A percentile compares a stretch with the other conserved stretches of the same genome.
Evolutionary conservation across 2,329 filamentous ascomycete species (phyloP).

Genomic region (Fusarium verrucosum): DNA sequence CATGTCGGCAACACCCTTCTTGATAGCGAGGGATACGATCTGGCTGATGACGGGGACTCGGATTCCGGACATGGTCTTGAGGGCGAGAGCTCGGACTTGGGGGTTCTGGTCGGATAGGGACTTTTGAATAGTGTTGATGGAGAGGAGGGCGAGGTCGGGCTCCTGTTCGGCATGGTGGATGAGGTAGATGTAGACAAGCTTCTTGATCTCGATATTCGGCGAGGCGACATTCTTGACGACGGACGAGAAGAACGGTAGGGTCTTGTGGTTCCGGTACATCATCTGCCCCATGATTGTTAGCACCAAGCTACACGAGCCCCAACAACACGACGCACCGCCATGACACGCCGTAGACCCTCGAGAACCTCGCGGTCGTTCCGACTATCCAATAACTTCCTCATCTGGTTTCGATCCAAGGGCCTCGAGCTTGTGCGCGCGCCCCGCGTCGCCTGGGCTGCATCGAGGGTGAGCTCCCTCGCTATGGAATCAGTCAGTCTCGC

Average conservation of each 20-base stretch:
- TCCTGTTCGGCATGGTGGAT: conserved; percentile 96
- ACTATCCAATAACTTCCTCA: conserved; percentile 95
- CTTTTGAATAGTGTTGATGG: conserved; percentile 99
- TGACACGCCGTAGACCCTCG: conserved; percentile 88
- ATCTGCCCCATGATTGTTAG: conserved; percentile 65
- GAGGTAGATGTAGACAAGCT: conserved; percentile 98
- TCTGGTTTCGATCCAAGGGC: conserved; percentile 79
- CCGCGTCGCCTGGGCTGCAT: conserved; percentile 91
- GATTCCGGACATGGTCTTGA: conserved; percentile 97
- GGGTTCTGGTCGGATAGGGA: conserved; percentile 93
- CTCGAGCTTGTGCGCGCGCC: conserved; percentile 68
- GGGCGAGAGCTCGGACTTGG: conserved; percentile 87
- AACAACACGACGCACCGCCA: conserved; percentile 70
- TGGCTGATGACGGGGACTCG: conserved; percentile 97
- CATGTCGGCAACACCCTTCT: conserved; percentile 93
- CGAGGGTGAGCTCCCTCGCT: conserved; percentile 97
- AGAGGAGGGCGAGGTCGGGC: conserved; percentile 92
- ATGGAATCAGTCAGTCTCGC: conserved; percentile 41
- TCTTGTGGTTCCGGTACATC: conserved; percentile 92
- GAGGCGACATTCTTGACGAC: conserved; percentile 98
- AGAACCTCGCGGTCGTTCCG: conserved; percentile 91
- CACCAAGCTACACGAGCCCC: background rate
- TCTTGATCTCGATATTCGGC: conserved; percentile 93
- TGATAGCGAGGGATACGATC: conserved; percentile 95
- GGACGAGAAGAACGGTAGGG: conserved; percentile 93